Evolutionary conservation across 129 eudicot species (phyloP), one percentile per base, ranked within the genome.

Genomic region (Glebionis coronaria): DNA sequence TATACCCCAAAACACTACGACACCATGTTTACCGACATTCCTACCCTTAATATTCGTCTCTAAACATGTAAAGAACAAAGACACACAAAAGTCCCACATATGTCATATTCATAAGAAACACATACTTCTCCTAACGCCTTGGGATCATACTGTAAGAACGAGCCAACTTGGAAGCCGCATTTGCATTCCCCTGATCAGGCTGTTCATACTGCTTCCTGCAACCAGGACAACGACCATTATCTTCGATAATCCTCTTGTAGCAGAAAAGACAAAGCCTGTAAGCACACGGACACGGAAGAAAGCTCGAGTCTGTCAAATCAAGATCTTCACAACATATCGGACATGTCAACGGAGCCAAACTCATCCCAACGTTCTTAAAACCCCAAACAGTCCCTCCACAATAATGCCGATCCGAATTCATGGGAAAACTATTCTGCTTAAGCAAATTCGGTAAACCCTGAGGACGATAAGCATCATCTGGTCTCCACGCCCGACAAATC

Each of bases 211-310:
- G 92, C 82, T 87, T 91, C 80, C 93, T 84, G 74, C 97, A 87
- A 2, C 91, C 95, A 0, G 95, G 92, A 68, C 97, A 90, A 66
- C 95, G 92, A 4, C 83, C 92, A 67, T 82, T 84, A 63, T 85
- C 91, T 76, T 84, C 95, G 42, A 87, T 77, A 77, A 87, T 87
- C 57, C 85, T 84, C 79, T 93, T 86, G 90, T 93, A 95, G 78
- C 99, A 93, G 80, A 93, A 93, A 52, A 93, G 97, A 79, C 99
- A 89, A 47, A 93, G 88, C 76, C 85, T 73, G 35, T 84, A 93
- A 4, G 97, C 99, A 69, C 99, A 93, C 1, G 80, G 74, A 68
- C 97, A 93, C 0, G 99, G 99, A 65, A 80, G 85, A 79, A 93
- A 89, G 55, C 88, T 86, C 12, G 95, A 76, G 57, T 93, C 99